Evolutionary conservation across 257 asterid species (phyloP).

Genomic region (Rhazya stricta): DNA sequence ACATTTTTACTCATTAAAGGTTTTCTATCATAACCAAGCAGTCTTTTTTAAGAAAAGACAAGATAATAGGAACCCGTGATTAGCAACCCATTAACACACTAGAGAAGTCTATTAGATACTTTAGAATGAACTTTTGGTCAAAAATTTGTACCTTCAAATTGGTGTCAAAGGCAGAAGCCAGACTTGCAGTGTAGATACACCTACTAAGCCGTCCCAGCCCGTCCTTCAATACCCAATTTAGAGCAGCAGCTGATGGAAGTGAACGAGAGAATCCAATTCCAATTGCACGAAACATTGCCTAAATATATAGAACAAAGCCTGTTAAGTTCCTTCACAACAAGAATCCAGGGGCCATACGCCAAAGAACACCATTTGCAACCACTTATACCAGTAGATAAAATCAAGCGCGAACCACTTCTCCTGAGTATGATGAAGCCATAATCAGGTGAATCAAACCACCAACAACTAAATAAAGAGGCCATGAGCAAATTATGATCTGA

Average conservation of each 20-base stretch:
- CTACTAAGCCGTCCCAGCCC: constrained; percentile 92
- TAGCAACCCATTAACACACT: not conserved
- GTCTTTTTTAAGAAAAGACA: not conserved
- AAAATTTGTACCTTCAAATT: constrained; percentile 65
- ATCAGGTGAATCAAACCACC: not conserved
- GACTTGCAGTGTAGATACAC: constrained; percentile 88
- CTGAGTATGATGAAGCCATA: not conserved
- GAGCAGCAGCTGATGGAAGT: constrained; percentile 93
- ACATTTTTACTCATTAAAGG: not conserved
- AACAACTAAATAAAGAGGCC: too few relatives aligned
- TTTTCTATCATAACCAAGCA: not conserved
- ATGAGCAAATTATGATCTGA: not conserved
- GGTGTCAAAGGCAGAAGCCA: constrained; percentile 94
- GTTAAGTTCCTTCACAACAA: constrained; percentile 1
- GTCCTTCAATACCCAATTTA: constrained; percentile 96
- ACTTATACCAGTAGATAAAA: not conserved
- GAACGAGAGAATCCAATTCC: constrained; percentile 88
- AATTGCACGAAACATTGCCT: constrained; percentile 99
- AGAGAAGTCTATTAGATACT: not conserved
- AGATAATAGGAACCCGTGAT: not conserved
- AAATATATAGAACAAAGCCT: constrained; percentile 20
- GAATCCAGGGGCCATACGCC: not conserved
- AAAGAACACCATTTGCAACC: not conserved
- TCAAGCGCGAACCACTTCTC: not conserved
- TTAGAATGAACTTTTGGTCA: not conserved